Conservation (phyloP, 192 early-diverging fungal genomes). For the Mortierella claussenii region DNA sequence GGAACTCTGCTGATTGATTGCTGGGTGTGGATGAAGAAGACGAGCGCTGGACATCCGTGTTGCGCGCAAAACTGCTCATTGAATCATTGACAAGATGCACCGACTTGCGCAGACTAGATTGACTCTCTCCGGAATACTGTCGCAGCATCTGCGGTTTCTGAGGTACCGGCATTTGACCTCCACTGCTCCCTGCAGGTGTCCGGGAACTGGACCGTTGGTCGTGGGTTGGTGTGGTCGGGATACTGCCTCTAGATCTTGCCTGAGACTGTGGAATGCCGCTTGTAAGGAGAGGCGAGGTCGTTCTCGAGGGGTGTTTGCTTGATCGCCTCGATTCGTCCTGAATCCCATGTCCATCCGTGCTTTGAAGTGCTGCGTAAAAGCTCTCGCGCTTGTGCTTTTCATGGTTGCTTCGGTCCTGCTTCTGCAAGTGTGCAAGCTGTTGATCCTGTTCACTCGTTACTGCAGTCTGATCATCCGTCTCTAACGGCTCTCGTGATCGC, state of each 20-base stretch:
- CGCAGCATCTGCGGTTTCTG: slow-evolving; percentile 22
- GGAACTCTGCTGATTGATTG: slow-evolving; percentile 21
- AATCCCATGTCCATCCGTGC: neutral
- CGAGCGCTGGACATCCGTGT: slow-evolving; percentile 15
- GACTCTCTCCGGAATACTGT: slow-evolving; percentile 37
- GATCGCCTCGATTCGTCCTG: slow-evolving; percentile 17
- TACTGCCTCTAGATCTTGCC: slow-evolving; percentile 22
- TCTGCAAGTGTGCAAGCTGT: neutral
- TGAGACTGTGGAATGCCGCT: slow-evolving; percentile 18
- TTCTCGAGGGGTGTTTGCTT: slow-evolving; percentile 12
- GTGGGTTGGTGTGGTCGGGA: slow-evolving; percentile 29
- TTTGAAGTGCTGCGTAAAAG: slow-evolving; percentile 42
- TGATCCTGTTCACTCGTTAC: slow-evolving; percentile 19
- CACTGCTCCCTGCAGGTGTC: slow-evolving; percentile 14
- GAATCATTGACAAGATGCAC: slow-evolving; percentile 19
- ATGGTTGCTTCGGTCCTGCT: slow-evolving; percentile 8
- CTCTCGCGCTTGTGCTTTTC: slow-evolving; percentile 51
- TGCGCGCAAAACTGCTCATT: slow-evolving; percentile 19
- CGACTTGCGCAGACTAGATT: slow-evolving; percentile 20
- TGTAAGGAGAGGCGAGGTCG: slow-evolving; percentile 21
- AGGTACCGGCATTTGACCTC: neutral
- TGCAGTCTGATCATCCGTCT: neutral
- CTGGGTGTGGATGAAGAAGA: slow-evolving; percentile 25
- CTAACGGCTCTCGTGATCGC: slow-evolving; percentile 9
- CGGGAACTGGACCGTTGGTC: slow-evolving; percentile 27